Percentiles rank a stretch among this genome's conserved stretches.
Conservation (phyloP, 2,329 filamentous ascomycete species). For the Fusarium sulawesiense region DNA sequence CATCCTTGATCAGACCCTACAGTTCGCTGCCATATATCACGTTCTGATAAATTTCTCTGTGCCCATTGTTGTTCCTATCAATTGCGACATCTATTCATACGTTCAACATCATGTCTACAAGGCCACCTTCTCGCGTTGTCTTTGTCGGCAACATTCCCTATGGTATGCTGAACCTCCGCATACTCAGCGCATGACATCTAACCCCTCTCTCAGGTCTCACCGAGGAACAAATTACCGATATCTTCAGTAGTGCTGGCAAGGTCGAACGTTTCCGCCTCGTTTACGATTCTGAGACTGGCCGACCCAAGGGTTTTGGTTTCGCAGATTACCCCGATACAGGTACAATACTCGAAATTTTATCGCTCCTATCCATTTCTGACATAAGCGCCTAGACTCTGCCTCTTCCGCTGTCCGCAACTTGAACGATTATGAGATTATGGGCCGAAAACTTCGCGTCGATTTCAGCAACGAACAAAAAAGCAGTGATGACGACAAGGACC, state of each 20-base stretch:
- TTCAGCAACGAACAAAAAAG: conserved; percentile 92
- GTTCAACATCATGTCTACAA: conserved; percentile 72
- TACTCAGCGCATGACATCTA: conserved; percentile 27
- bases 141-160: conserved; percentile 91
- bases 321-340: conserved; percentile 95
- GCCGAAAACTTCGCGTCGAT: conserved; percentile 91
- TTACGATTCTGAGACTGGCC: conserved; percentile 93
- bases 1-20: background rate
- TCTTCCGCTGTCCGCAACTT: conserved; percentile 94
- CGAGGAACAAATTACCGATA: conserved; percentile 95
- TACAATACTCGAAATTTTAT: conserved; percentile 48
- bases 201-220: conserved; percentile 76
- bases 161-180: conserved; percentile 61
- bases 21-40: background rate
- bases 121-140: conserved; percentile 81
- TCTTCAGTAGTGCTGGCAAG: conserved; percentile 89
- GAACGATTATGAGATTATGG: conserved; percentile 96
- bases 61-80: background rate
- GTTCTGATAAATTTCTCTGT: background rate
- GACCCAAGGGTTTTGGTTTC: conserved; percentile 96
- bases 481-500: conserved; percentile 64
- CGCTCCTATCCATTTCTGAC: conserved; percentile 28
- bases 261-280: conserved; percentile 93
- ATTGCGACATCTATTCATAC: background rate
- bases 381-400: conserved; percentile 69